Conservation (phyloP, 768 basidiomycete genomes). For the Trametes sanguinea region DNA sequence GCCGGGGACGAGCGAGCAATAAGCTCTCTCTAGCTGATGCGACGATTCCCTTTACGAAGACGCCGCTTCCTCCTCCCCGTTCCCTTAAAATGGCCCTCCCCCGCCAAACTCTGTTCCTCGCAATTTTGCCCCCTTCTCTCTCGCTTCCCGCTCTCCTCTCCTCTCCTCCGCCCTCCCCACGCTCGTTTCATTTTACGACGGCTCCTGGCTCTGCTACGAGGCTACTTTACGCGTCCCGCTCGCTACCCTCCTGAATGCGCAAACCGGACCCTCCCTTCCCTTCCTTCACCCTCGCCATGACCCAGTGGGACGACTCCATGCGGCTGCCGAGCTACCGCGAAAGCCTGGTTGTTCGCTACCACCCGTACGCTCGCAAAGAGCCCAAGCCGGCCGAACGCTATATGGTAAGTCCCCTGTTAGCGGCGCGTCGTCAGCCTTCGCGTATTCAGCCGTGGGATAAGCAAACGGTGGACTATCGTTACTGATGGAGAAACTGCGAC, state of each 20-base stretch:
- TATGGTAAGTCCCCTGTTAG: slow-evolving; percentile 13
- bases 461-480: slow-evolving; percentile 17
- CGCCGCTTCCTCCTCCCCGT: slow-evolving; percentile 4
- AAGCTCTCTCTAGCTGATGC: slow-evolving; percentile 9
- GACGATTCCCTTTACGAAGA: slow-evolving; percentile 10
- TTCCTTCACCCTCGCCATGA: slow-evolving; percentile 15
- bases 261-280: slow-evolving; percentile 17
- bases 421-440: not conserved
- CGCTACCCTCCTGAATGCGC: not conserved
- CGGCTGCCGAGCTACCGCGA: slow-evolving; percentile 21
- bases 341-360: slow-evolving; percentile 16
- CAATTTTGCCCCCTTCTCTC: not conserved
- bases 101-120: slow-evolving; percentile 1
- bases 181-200: not conserved
- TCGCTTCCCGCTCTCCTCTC: not conserved
- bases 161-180: not conserved
- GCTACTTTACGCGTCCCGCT: not conserved
- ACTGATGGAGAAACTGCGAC: not conserved
- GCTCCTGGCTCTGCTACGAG: not conserved
- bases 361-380: slow-evolving; percentile 17
- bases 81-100: slow-evolving; percentile 1
- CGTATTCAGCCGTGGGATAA: not conserved
- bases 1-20: slow-evolving; percentile 9
- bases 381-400: not conserved
- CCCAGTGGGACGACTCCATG: slow-evolving; percentile 9